Conservation (phyloP, 768 basidiomycete species). For the Chalciporus piperatus region DNA sequence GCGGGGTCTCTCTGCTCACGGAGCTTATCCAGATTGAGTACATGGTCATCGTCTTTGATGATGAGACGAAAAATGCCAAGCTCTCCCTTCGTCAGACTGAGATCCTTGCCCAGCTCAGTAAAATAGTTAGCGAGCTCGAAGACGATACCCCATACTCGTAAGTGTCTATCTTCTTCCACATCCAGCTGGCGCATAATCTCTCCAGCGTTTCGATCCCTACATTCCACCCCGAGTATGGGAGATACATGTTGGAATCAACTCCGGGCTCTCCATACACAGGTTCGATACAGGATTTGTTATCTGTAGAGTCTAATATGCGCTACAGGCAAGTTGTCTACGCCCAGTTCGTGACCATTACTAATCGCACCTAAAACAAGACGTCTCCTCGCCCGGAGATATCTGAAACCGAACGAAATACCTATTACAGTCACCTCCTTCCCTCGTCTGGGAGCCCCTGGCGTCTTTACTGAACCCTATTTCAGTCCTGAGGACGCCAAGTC, state of each 20-base stretch:
- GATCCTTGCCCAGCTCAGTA: constrained; percentile 76
- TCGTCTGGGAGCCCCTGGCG: constrained; percentile 80
- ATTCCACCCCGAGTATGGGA: constrained; percentile 97
- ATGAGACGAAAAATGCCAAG: constrained; percentile 73
- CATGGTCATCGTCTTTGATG: constrained; percentile 87
- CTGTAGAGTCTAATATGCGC: constrained; percentile 93
- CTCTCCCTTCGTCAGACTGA: constrained; percentile 95
- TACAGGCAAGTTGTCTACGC: constrained; percentile 55
- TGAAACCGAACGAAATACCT: constrained; percentile 84
- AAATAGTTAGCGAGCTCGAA: constrained; percentile 65
- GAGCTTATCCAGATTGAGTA: constrained; percentile 75
- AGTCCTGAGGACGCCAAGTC: constrained; percentile 74
- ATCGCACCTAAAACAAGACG: constrained; percentile 49
- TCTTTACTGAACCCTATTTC: constrained; percentile 89
- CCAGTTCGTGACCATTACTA: constrained; percentile 2
- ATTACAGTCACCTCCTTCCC: constrained; percentile 96
- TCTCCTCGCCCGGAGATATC: constrained; percentile 74
- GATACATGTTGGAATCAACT: constrained; percentile 98
- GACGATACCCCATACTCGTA: constrained; percentile 52
- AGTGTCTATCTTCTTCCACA: constrained; percentile 23
- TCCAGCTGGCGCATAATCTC: not conserved
- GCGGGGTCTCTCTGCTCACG: constrained; percentile 8
- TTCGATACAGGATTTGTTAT: constrained; percentile 77
- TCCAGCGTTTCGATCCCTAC: constrained; percentile 73
- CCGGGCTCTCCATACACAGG: constrained; percentile 95